Conservation (phyloP, 768 basidiomycete species). For the Auricularia cornea region DNA sequence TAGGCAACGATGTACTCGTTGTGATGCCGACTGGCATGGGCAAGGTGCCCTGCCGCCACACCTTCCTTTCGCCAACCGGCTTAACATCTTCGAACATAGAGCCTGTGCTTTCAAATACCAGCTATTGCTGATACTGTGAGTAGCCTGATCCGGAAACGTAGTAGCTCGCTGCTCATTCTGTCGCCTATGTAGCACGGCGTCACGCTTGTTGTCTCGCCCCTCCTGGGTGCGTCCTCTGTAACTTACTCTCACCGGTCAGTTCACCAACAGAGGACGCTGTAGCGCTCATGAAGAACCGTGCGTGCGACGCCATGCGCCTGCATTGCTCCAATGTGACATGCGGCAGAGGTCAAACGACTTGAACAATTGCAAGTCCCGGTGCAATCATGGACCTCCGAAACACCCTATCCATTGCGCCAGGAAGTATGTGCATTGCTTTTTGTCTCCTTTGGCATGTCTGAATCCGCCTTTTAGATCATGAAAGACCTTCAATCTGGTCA, state of each 20-base stretch:
- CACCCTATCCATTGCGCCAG: conserved; percentile 41
- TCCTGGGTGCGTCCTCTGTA: conserved; percentile 44
- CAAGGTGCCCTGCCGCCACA: conserved; percentile 41
- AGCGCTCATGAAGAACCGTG: conserved; percentile 83
- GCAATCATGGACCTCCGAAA: conserved; percentile 61
- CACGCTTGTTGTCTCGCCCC: conserved; percentile 68
- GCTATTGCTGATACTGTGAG: conserved; percentile 56
- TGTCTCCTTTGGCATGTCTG: neutral
- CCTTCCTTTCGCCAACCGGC: neutral
- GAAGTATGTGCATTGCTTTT: conserved; percentile 31
- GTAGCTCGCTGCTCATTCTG: neutral
- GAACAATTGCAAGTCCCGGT: conserved; percentile 47
- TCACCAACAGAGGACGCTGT: neutral
- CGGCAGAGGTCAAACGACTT: conserved; percentile 57
- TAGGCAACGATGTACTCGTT: conserved; percentile 68
- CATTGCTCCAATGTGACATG: neutral
- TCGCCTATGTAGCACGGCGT: conserved; percentile 44
- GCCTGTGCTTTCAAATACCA: conserved; percentile 79
- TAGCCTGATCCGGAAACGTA: conserved; percentile 4
- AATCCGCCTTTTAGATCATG: conserved; percentile 38
- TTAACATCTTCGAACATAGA: too few species aligned
- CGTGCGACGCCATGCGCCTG: conserved; percentile 13
- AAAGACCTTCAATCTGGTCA: conserved; percentile 51
- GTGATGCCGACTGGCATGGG: conserved; percentile 87
- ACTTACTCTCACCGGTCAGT: neutral